Evolutionary conservation across 2,329 filamentous ascomycete genomes (phyloP), one percentile per base, ranked within the genome.

Genomic region (Fusarium brachygibbosum): DNA sequence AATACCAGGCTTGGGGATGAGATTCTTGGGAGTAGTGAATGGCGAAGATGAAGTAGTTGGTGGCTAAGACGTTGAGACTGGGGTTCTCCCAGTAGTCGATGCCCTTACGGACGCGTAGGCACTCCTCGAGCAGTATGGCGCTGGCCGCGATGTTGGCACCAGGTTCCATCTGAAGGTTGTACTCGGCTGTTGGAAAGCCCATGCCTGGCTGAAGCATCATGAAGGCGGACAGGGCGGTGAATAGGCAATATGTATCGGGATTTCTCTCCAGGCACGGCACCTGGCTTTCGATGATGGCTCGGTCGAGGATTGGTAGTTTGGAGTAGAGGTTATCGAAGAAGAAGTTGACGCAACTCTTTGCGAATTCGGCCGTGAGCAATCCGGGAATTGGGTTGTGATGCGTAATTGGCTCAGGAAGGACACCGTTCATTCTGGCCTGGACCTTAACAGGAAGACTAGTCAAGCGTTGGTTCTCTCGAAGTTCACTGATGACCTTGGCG

Each of bases 1-100:
- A 89, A 75, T 90, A 94, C 92, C 92, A 95, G 2, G 91, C 92
- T n/a, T n/a, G n/a, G n/a, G 77, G 90, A 76, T 94, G 91, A 76
- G 90, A 84, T 66, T 93, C 91, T 46, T 93, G 81, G 37, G 88
- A 90, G 64, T 91, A 90, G 76, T 91, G 88, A 60, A 90, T 90
- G 37, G 87, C 90, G 72, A 93, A 94, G 28, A 95, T 77, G 77
- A 95, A 94, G 78, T 92, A 93, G 55, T 90, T 93, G n/a, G 91
- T 93, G 61, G 90, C 88, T 14, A 93, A 77, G 44, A 82, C 86
- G 71, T 88, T 87, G 61, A 86, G 77, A 11, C 82, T 87, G 10
- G 88, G 84, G 16, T 80, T 80, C 52, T 88, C 86, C 32, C 87
- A 81, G 66, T 88, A 88, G 62, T 91, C 88, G 67, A 85, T 86